Conservation (phyloP, 2,329 filamentous ascomycete species). For the Cytospora piceae region DNA sequence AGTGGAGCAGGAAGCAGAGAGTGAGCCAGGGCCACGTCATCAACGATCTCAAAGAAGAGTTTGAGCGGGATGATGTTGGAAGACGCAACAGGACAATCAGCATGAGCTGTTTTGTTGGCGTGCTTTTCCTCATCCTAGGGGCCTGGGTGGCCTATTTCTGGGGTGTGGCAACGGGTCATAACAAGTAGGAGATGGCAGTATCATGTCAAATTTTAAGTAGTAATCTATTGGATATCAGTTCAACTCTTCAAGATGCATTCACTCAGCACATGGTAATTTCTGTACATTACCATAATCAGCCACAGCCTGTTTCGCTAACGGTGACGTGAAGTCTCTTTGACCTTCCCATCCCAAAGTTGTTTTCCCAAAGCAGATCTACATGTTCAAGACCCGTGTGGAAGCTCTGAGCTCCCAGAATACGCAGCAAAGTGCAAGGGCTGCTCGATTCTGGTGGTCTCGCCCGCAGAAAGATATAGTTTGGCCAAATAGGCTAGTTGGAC, state of each 20-base stretch:
- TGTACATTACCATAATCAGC: not conserved
- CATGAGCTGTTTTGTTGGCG: slow-evolving; percentile 45
- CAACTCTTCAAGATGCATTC: not conserved
- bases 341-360: too few species aligned
- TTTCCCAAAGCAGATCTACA: too few species aligned
- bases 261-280: too few species aligned
- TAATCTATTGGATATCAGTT: not conserved
- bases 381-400: too few species aligned
- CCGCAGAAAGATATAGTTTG: too few species aligned
- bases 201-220: not conserved
- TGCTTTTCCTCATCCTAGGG: slow-evolving; percentile 54
- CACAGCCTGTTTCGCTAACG: too few species aligned
- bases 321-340: not conserved
- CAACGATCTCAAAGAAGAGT: slow-evolving; percentile 46
- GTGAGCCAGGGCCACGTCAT: slow-evolving; percentile 49
- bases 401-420: too few species aligned
- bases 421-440: too few species aligned
- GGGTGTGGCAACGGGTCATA: slow-evolving; percentile 58
- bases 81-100: slow-evolving; percentile 47
- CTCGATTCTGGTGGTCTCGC: too few species aligned
- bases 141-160: slow-evolving; percentile 62
- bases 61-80: slow-evolving; percentile 41
- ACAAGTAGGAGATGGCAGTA: not conserved
- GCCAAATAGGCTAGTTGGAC: too few species aligned
- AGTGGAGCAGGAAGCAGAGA: slow-evolving; percentile 62